Base-by-base conservation (phyloP, 169 alveolate genomes). In the Plasmodium knowlesi region DNA sequence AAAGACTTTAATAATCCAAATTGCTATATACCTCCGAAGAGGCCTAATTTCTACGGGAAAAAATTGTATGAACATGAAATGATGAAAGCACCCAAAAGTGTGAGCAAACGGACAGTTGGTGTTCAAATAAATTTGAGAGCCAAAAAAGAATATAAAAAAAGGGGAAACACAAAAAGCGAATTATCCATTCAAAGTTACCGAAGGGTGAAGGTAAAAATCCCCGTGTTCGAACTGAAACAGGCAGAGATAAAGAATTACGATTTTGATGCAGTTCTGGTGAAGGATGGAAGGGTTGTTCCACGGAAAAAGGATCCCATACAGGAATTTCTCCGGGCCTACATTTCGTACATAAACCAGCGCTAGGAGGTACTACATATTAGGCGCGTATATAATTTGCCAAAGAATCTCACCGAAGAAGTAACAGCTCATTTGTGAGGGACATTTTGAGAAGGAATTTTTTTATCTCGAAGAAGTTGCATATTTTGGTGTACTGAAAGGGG, bases 211-310 rank as follows among this genome's bases (percentile, higher is more conserved):
- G n/a, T 34, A 76, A 86, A 86, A 86, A 30, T 86, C 5, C 93
- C 93, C 5, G 46, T 37, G 25, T 70, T 86, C 30, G 70, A 73
- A 86, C 67, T 53, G 22, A 74, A 50, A 2, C 79, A 80, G 28
- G 71, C 5, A 6, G 41, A 86, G 32, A 86, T n/a, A 74, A 74
- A 43, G 8, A 76, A 76, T 39, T 86, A 41, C 46, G 93, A 86
- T 54, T 86, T 76, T 86, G 93, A 86, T 76, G 93, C 93, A 73
- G 61, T 86, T 12, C 3, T 86, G 14, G 86, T 86, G 43, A 86
- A 86, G 74, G 85, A 86, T 86, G 93, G 93, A 4, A 78, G 80
- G 50, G 46, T 86, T 19, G 67, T 86, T 37, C 80, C 93, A 46
- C 37, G 86, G 46, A 76, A 76, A 34, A 86, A 25, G 34, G 85